Conservation (phyloP, 495 filamentous ascomycete genomes). For the Neurospora africana region DNA sequence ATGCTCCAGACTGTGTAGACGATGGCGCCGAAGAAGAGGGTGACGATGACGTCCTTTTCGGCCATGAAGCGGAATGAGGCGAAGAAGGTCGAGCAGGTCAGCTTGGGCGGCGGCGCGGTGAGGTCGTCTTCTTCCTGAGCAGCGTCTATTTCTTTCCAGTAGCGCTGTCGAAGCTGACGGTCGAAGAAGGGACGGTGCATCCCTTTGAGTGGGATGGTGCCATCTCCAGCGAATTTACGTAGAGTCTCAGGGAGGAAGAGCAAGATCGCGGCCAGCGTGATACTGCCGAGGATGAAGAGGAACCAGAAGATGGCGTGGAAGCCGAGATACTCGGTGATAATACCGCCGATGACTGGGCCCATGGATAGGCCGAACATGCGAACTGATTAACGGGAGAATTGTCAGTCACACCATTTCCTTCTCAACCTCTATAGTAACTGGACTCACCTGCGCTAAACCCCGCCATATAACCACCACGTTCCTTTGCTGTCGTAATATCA, state of each 20-base stretch:
- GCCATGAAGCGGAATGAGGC: slow-evolving; percentile 47
- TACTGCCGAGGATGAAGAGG: slow-evolving; percentile 39
- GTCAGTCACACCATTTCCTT: background rate
- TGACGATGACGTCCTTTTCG: slow-evolving; percentile 48
- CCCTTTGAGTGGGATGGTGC: slow-evolving; percentile 31
- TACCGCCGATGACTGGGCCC: slow-evolving; percentile 52
- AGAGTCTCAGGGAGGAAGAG: slow-evolving; percentile 49
- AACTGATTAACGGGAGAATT: slow-evolving; percentile 13
- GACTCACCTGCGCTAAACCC: slow-evolving; percentile 30
- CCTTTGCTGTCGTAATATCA: slow-evolving; percentile 39
- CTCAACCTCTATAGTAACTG: background rate
- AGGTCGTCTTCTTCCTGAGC: background rate
- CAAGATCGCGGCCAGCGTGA: slow-evolving; percentile 32
- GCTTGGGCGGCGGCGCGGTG: slow-evolving; percentile 32
- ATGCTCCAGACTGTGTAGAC: slow-evolving; percentile 22
- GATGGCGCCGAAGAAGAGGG: slow-evolving; percentile 42
- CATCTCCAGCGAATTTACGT: slow-evolving; percentile 55
- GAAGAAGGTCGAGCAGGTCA: slow-evolving; percentile 34
- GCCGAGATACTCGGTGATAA: slow-evolving; percentile 50
- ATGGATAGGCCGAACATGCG: slow-evolving; percentile 39
- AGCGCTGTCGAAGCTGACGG: slow-evolving; percentile 30
- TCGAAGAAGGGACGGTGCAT: slow-evolving; percentile 25
- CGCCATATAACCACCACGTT: slow-evolving; percentile 44
- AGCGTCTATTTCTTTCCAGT: slow-evolving; percentile 6
- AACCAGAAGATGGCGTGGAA: slow-evolving; percentile 66